Evolutionary conservation across 2,329 filamentous ascomycete species (phyloP).

Genomic region (Aspergillus novofumigatus): DNA sequence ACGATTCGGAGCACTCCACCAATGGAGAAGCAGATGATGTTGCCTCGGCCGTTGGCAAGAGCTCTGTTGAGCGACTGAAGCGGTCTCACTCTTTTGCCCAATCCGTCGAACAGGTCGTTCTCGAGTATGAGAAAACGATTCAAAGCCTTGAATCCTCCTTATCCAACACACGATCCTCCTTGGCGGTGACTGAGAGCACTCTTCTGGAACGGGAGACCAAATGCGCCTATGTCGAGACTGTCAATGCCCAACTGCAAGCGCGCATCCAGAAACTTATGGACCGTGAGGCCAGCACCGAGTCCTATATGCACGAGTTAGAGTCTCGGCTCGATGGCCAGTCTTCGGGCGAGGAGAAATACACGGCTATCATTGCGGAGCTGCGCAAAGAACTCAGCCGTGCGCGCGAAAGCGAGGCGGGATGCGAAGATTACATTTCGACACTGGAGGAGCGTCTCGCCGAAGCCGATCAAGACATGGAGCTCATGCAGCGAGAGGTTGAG

Average conservation of each 20-base stretch:
- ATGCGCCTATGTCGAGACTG: slow-evolving; percentile 86
- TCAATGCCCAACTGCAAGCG: slow-evolving; percentile 82
- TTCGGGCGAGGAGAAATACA: slow-evolving; percentile 88
- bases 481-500: slow-evolving; percentile 96
- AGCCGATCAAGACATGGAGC: slow-evolving; percentile 88
- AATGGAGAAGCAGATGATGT: slow-evolving; percentile 38
- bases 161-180: slow-evolving; percentile 76
- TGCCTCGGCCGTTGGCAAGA: slow-evolving; percentile 62
- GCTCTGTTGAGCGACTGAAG: slow-evolving; percentile 83
- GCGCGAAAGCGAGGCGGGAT: slow-evolving; percentile 82
- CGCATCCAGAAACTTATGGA: slow-evolving; percentile 91
- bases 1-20: slow-evolving; percentile 62
- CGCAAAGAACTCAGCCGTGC: slow-evolving; percentile 86
- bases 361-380: slow-evolving; percentile 76
- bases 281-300: slow-evolving; percentile 85
- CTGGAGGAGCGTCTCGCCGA: slow-evolving; percentile 93
- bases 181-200: slow-evolving; percentile 79
- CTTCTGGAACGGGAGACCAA: slow-evolving; percentile 91
- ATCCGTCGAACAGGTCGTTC: slow-evolving; percentile 89
- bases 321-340: slow-evolving; percentile 84
- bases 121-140: slow-evolving; percentile 99
- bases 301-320: slow-evolving; percentile 88
- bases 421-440: slow-evolving; percentile 95
- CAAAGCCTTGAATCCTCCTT: slow-evolving; percentile 88
- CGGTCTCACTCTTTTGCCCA: slow-evolving; percentile 94